A percentile compares a stretch with the other conserved stretches of the same genome.
These are phyloP conservation scores for Pelargonium cotyledonis DNA, from an alignment of 441 rosid genomes.

Conservation along the genomic window DNA sequence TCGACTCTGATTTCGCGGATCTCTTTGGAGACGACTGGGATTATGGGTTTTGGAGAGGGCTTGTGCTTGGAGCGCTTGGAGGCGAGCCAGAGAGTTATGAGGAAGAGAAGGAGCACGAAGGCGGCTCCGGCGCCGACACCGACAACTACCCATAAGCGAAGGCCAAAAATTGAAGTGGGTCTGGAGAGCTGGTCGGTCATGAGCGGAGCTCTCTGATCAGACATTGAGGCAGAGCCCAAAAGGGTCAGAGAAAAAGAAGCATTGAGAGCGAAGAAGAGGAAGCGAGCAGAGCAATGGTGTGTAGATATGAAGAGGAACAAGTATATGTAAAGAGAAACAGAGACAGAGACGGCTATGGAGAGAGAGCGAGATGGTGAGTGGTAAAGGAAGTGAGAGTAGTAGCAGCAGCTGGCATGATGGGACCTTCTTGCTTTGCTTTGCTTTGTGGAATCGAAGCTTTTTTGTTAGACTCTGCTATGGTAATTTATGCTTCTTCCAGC, in stretches of 20 bases:
- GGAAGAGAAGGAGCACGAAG: conserved; percentile 53
- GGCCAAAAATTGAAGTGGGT: conserved; percentile 52
- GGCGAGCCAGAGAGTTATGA: conserved; percentile 54
- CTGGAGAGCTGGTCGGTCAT: conserved; percentile 44
- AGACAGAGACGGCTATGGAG: not conserved
- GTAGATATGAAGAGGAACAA: not conserved
- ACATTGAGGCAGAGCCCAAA: not conserved
- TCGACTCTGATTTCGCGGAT: conserved; percentile 82
- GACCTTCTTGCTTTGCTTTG: not conserved
- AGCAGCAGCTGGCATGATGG: not conserved
- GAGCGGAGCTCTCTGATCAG: conserved; percentile 11
- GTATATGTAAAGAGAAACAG: not conserved
- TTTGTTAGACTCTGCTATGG: not conserved
- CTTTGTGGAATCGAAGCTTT: not conserved
- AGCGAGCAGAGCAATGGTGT: not conserved
- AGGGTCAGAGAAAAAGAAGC: not conserved
- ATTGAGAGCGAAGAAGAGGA: not conserved
- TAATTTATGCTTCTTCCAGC: not conserved
- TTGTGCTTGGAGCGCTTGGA: conserved; percentile 35
- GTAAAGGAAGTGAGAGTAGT: not conserved
- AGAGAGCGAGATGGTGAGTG: not conserved
- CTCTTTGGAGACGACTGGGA: conserved; percentile 75
- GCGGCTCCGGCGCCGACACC: conserved; percentile 56
- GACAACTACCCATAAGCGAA: conserved; percentile 44
- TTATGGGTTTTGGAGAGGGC: conserved; percentile 27